Evolutionary conservation across 176 grass and related monocot species (phyloP), one percentile per base, ranked within the genome.

Genomic region (Avena atlantica): DNA sequence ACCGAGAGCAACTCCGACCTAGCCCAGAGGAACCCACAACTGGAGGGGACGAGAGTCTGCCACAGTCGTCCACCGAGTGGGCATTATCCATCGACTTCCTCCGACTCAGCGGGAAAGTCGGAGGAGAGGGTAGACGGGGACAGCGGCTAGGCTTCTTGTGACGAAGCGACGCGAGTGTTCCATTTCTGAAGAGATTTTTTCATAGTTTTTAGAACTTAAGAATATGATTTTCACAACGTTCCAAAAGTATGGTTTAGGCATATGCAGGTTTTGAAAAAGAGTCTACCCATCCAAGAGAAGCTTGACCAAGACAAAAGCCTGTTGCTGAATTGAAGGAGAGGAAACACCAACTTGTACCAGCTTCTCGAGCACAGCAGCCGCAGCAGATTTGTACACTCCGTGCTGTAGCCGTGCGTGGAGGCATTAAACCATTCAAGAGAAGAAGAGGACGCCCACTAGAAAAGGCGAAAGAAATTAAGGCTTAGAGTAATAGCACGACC

Each of bases 341-440:
- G 62, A 19, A 51, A 82, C 73, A 11, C 19, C 77, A 50, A 69
- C 83, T 50, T 85, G 84, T 67, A 8, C 65, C 27, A 42, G 27
- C 82, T 79, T 66, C 81, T 62, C 51, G 61, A 64, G 67, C 27
- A 47, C 87, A 85, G 78, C 78, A 19, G 27, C 45, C 20, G 80
- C 80, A 74, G 80, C 47, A 66, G 83, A 75, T 84, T 83, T 79
- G 64, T 58, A 74, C 56, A 34, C 56, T 6, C 80, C 83, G 89
- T 58, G 63, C 65, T 62, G 73, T 73, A 83, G 80, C 64, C 71
- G 47, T 63, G 64, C 78, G 47, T 64, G 48, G 64, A 83, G 8
- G 80, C 74, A 90, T 90, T 87, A 47, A 47, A 79, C 64, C 84
- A 53, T 86, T 9, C 25, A 1, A 25, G 27, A 83, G 34, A 66